Base-by-base conservation (phyloP, 176 grass and related monocot genomes). In the Paspalum vaginatum region DNA sequence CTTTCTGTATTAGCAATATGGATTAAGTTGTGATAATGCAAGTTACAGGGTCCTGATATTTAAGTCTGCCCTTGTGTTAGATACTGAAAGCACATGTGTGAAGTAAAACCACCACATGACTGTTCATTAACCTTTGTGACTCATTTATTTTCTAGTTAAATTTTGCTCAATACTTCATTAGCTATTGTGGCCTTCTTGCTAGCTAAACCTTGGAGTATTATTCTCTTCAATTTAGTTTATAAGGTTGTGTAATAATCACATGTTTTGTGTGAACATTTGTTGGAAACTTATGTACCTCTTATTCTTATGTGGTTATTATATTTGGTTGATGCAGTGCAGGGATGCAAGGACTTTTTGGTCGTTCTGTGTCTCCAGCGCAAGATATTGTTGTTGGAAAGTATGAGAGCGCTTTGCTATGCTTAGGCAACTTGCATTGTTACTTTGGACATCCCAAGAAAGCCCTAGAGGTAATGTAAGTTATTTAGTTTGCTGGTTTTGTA, bases 401-500 rank as follows among this genome's bases (percentile, higher is more conserved):
- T 81, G 90, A 98, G 87, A 94, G 83, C 17, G 95, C 95, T 87
- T 79, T 98, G 52, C 86, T 98, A 48, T 95, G 90, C 80, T 86
- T 95, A 91, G 92, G 95, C 37, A 94, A 87, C 77, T 86, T 98
- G 88, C 95, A 98, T 67, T 87, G 85, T 85, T 85, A 92, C 74
- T 98, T 94, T 94, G 95, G 92, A 55, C 95, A 98, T 83, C 89
- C 90, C 47, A 94, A 98, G 81, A 94, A 91, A 85, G 95, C 92
- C 39, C 74, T 98, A 75, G 95, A 98, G 90, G 95, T 98, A 93
- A 77, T 79, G 42, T 79, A 69, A 67, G 26, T 18, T 41, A 16
- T 76, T 76, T 64, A 21, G 22, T 50, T 89, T 79, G 46, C 20
- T 79, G 81, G 53, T 79, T 53, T 70, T 68, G 6, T 77, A 17